Base-by-base conservation (phyloP, 495 filamentous ascomycete species). In the Neurospora sp. region DNA sequence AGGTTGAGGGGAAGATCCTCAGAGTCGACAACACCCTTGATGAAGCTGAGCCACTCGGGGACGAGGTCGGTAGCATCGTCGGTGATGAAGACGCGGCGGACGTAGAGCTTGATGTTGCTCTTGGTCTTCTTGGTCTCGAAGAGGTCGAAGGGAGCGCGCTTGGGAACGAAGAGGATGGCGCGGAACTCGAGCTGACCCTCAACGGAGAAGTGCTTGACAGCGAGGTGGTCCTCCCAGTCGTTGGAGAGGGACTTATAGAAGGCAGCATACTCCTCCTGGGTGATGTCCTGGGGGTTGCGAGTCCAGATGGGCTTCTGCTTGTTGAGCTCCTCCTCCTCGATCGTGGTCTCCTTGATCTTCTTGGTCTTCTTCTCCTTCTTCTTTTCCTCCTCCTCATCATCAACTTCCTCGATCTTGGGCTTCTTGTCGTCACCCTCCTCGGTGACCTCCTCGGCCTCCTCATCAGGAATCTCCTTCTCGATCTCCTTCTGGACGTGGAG, bases 251-350 rank as follows among this genome's bases (percentile, higher is more conserved):
- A 97, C 90, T 99, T 99, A 90, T 99, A 99, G 90, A 99, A 99
- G 74, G 95, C 86, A 75, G 92, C 96, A 79, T 99, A 99, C 89
- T 99, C 96, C 88, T 99, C 96, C 77, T 90, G 88, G 79, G 89
- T 93, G 88, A 99, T 98, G 80, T 99, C 96, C 78, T 91, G 85
- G 70, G 96, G 96, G 86, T 98, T 98, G 80, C 96, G 93, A 77
- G 96, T 99, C 96, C 96, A 99, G 88, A 99, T 99, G 82, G 96
- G 96, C 90, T 99, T 98, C 84, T 95, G 97, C 93, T 99, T 99
- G 90, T 99, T 99, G 79, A 99, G 91, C 88, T 99, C 96, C 84
- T 99, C 96, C 85, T 98, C 95, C 86, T 98, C 94, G 76, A 97
- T 92, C 89, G 94, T 94, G 84, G 90, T 92, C 89, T 98, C 95